A percentile compares a stretch with the other conserved stretches of the same genome.
phyloP scores from a whole-genome alignment of 192 early-diverging fungal genomes.

The Phycomyces nitens region DNA sequence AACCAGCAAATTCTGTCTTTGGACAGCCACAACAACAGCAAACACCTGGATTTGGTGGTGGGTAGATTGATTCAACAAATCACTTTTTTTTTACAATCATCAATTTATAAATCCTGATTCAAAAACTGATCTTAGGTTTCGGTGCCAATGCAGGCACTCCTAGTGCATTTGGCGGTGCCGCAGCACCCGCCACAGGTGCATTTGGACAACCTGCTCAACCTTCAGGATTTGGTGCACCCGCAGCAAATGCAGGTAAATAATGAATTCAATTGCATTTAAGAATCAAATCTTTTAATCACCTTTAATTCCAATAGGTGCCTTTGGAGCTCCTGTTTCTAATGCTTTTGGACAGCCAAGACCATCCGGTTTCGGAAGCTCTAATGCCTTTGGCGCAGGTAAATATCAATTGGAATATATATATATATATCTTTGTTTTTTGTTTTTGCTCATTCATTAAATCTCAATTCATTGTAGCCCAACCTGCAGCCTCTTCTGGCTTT shows the following conservation, averaged over 20 bases:
- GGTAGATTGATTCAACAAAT: not conserved
- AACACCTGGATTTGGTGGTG: constrained; percentile 5
- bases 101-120: no score
- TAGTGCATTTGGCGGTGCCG: constrained; percentile 5
- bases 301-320: not conserved
- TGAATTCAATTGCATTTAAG: no score
- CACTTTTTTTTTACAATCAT: not conserved
- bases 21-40: constrained; percentile 16
- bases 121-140: constrained; percentile 4
- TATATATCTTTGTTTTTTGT: not conserved
- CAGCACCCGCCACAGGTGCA: constrained; percentile 5
- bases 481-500: constrained; percentile 11
- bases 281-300: no score
- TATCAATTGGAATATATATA: not conserved
- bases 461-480: constrained; percentile 3
- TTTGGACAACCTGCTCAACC: constrained; percentile 32
- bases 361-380: constrained; percentile 42
- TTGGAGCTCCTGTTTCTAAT: constrained; percentile 5
- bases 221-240: constrained; percentile 31
- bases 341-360: constrained; percentile 29
- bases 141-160: constrained; percentile 3
- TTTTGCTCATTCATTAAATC: not conserved
- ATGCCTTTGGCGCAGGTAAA: constrained; percentile 28
- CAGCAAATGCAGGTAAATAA: constrained; percentile 12
- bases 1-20: not conserved